Conservation (phyloP, 495 filamentous ascomycete genomes). For the Lichina pygmaea region DNA sequence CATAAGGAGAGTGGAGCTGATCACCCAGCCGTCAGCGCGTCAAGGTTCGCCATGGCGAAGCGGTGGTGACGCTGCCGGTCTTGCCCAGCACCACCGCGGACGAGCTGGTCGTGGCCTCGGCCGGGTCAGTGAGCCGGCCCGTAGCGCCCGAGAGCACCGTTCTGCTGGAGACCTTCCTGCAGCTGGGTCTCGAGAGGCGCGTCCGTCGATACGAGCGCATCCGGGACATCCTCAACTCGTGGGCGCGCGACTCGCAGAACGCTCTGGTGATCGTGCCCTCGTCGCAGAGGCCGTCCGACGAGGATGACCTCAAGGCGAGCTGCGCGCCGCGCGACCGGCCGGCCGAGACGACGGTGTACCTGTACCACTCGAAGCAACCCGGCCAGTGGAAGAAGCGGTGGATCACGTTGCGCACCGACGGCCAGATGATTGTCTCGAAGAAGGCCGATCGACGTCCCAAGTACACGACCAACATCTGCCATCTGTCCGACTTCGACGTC, state of each 20-base stretch:
- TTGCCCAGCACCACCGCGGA: slow-evolving; percentile 42
- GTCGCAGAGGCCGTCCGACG: slow-evolving; percentile 15
- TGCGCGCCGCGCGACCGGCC: slow-evolving; percentile 30
- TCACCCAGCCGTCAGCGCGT: slow-evolving; percentile 19
- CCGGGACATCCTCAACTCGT: slow-evolving; percentile 75
- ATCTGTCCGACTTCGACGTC: slow-evolving; percentile 83
- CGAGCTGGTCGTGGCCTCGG: slow-evolving; percentile 38
- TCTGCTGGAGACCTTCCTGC: slow-evolving; percentile 45
- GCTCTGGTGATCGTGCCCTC: slow-evolving; percentile 30
- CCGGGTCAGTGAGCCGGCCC: slow-evolving; percentile 22
- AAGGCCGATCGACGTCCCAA: slow-evolving; percentile 29
- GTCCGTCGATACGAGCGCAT: slow-evolving; percentile 70
- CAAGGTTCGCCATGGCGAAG: slow-evolving; percentile 35
- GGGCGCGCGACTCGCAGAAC: slow-evolving; percentile 56
- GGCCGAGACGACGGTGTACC: slow-evolving; percentile 30
- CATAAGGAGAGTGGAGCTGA: not conserved
- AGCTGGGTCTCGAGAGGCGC: slow-evolving; percentile 58
- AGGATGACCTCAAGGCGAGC: slow-evolving; percentile 19
- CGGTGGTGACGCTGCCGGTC: slow-evolving; percentile 34
- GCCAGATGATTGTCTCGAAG: slow-evolving; percentile 52
- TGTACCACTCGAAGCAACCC: slow-evolving; percentile 57
- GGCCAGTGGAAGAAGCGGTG: slow-evolving; percentile 73
- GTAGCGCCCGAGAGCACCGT: slow-evolving; percentile 33
- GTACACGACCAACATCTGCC: slow-evolving; percentile 45
- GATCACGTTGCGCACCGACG: slow-evolving; percentile 43